phyloP scores from a whole-genome alignment of 345 rosid species.

The Angophora floribunda region DNA sequence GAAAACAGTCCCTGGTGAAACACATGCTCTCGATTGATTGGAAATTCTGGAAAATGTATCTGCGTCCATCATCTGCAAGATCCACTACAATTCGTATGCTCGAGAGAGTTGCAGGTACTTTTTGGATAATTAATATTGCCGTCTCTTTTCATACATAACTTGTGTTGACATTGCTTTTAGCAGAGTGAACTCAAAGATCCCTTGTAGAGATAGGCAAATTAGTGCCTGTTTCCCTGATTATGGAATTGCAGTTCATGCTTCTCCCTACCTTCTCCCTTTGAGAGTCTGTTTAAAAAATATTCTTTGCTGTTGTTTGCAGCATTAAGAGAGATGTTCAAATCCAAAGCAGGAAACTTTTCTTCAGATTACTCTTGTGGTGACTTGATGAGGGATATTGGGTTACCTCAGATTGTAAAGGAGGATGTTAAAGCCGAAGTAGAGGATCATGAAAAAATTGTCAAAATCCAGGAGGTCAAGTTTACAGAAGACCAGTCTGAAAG shows the following conservation, averaged over 20 bases:
- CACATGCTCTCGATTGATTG: constrained; percentile 95
- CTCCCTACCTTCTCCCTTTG: neutral
- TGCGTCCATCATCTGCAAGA: constrained; percentile 54
- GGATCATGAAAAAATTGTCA: constrained; percentile 2
- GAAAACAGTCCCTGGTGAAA: constrained; percentile 65
- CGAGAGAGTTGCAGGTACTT: constrained; percentile 71
- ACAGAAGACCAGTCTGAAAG: constrained; percentile 32
- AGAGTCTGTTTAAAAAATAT: neutral
- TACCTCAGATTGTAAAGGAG: constrained; percentile 13
- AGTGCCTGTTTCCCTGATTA: neutral
- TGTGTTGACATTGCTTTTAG: neutral
- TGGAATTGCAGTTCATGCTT: neutral
- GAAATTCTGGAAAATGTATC: constrained; percentile 73
- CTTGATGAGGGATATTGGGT: constrained; percentile 10
- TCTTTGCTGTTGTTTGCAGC: constrained; percentile 23
- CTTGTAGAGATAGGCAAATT: neutral
- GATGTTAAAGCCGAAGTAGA: constrained; percentile 11
- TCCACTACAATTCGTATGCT: constrained; percentile 69
- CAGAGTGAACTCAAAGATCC: neutral
- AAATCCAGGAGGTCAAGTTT: neutral
- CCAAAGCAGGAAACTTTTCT: constrained; percentile 42
- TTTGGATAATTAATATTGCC: neutral
- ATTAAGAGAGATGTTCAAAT: constrained; percentile 59
- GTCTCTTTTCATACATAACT: neutral
- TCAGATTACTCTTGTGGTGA: constrained; percentile 29